Evolutionary conservation across 345 rosid genomes (phyloP).

Genomic region (Salix caprea): DNA sequence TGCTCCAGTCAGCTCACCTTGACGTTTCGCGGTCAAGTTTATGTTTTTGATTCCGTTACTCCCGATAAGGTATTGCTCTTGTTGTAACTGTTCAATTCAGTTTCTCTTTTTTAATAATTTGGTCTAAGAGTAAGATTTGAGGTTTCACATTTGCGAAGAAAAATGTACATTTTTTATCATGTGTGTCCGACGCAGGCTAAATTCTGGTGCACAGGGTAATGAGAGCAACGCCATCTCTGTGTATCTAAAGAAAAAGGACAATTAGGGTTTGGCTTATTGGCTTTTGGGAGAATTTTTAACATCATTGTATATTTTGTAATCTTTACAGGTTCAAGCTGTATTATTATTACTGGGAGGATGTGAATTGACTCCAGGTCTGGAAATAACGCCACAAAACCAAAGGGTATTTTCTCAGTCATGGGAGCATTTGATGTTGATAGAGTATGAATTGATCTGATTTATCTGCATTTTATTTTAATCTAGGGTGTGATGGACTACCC

Average conservation of each 20-base stretch:
- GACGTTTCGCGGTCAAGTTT: conserved; percentile 87
- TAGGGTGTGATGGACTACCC: conserved; percentile 59
- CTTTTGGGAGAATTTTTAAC: background rate
- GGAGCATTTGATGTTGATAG: background rate
- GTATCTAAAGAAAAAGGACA: background rate
- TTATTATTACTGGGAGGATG: conserved; percentile 69
- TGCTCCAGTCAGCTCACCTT: conserved; percentile 62
- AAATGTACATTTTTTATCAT: background rate
- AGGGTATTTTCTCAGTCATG: conserved; percentile 33
- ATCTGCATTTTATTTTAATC: background rate
- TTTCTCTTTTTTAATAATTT: too few species aligned
- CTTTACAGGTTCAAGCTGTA: conserved; percentile 68
- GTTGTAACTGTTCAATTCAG: too few species aligned
- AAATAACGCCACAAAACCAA: conserved; percentile 48
- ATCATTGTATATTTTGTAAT: background rate
- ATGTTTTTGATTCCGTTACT: conserved; percentile 76
- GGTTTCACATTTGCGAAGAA: background rate
- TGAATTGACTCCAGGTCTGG: conserved; percentile 66
- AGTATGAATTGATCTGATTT: background rate
- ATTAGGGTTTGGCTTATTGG: background rate
- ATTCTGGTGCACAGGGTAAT: background rate
- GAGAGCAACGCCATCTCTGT: background rate
- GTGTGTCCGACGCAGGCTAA: background rate
- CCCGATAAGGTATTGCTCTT: conserved; percentile 57
- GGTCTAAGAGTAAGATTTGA: too few species aligned